These are phyloP conservation scores for Trichosporon sp. DNA, from an alignment of 1,284 basidiomycete genomes.

Conservation along the genomic window DNA sequence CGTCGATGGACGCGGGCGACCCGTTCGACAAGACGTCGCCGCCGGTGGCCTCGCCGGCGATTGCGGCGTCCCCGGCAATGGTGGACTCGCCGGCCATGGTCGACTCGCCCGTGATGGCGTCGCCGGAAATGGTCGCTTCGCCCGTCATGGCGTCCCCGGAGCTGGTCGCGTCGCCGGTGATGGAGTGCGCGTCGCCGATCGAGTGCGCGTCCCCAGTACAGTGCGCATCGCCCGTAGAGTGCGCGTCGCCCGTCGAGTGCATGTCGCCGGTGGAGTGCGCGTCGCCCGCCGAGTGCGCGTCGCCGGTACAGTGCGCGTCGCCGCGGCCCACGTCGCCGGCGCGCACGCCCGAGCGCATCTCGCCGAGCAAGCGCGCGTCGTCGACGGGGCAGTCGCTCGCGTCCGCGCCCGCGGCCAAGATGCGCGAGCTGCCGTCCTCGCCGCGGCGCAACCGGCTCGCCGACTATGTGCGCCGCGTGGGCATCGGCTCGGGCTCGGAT, in stretches of 20 bases:
- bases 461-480: neutral
- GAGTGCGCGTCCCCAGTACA: neutral
- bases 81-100: constrained; percentile 2
- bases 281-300: neutral
- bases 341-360: neutral
- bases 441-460: neutral
- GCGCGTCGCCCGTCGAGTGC: neutral
- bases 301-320: neutral
- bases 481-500: too few relatives aligned
- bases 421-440: neutral
- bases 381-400: neutral
- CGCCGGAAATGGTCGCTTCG: constrained; percentile 8
- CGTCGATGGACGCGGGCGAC: neutral
- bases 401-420: neutral
- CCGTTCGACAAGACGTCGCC: constrained; percentile 5
- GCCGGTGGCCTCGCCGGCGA: neutral
- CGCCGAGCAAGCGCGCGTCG: neutral
- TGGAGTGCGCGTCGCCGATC: neutral
- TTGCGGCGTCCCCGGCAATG: constrained; percentile 4
- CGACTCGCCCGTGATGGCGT: constrained; percentile 7
- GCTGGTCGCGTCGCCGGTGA: constrained; percentile 8
- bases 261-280: neutral
- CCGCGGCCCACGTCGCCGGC: too few relatives aligned
- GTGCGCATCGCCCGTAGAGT: neutral
- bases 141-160: constrained; percentile 8